Conservation (phyloP, 257 asterid species). For the Nicotiana tabacum region DNA sequence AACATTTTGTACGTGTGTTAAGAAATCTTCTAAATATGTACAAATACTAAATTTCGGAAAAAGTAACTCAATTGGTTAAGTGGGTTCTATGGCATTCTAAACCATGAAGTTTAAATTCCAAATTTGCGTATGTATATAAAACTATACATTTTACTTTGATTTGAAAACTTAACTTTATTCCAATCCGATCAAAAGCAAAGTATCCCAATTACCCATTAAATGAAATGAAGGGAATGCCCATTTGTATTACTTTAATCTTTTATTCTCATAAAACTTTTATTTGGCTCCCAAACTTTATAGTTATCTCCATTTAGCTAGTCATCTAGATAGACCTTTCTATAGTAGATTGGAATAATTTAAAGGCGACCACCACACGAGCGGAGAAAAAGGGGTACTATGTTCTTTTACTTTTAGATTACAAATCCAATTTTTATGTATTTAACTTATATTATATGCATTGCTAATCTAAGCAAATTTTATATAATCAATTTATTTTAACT, state of each 20-base stretch:
- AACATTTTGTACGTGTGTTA: too few relatives aligned
- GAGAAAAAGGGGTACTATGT: neutral
- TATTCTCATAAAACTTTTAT: constrained; percentile 12
- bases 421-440: neutral
- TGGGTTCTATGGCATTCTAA: too few relatives aligned
- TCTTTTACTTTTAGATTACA: constrained; percentile 5
- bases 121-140: too few relatives aligned
- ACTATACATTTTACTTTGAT: neutral
- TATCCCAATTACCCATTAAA: constrained; percentile 23
- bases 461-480: too few relatives aligned
- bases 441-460: too few relatives aligned
- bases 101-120: too few relatives aligned
- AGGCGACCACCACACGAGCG: constrained; percentile 29
- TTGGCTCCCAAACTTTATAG: constrained; percentile 1
- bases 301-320: neutral
- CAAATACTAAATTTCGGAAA: too few relatives aligned
- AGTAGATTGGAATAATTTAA: neutral
- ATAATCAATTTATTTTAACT: too few relatives aligned
- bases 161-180: constrained; percentile 24
- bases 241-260: constrained; percentile 6
- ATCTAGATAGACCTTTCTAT: neutral
- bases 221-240: constrained; percentile 8
- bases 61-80: too few relatives aligned
- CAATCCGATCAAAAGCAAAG: constrained; percentile 20
- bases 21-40: too few relatives aligned